Evolutionary conservation across 75 land plant species (phyloP).

Genomic region (Ceratopteris richardii): DNA sequence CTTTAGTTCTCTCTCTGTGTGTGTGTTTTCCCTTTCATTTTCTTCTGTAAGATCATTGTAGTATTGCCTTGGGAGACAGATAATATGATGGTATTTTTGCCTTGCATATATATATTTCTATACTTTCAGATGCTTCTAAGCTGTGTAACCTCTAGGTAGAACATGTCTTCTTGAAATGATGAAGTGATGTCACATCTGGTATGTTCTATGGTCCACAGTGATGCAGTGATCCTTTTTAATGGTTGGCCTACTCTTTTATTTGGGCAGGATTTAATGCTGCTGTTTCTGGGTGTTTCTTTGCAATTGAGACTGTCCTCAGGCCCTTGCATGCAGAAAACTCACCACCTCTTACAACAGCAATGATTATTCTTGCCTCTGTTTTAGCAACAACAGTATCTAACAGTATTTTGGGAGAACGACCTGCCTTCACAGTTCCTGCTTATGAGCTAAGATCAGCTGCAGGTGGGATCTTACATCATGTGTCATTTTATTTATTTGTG

Average conservation of each 20-base stretch:
- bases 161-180: too few species aligned
- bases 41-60: conserved; percentile 6
- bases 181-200: too few species aligned
- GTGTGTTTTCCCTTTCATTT: background rate
- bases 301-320: conserved; percentile 95
- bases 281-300: conserved; percentile 92
- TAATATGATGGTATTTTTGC: too few species aligned
- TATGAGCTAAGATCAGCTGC: conserved; percentile 98
- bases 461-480: conserved; percentile 37
- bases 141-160: too few species aligned
- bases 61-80: too few species aligned
- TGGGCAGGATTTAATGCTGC: conserved; percentile 98
- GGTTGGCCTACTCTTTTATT: background rate
- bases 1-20: background rate
- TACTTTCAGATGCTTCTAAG: too few species aligned
- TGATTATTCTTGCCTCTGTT: conserved; percentile 98
- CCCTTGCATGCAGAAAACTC: conserved; percentile 97
- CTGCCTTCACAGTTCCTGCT: conserved; percentile 89
- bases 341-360: conserved; percentile 96
- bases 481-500: background rate
- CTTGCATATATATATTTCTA: too few species aligned
- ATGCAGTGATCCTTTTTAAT: too few species aligned
- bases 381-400: conserved; percentile 92
- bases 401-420: conserved; percentile 70
- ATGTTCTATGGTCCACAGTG: too few species aligned